Base-by-base conservation (phyloP, 176 grass and related monocot species). In the Eremochloa ophiuroides region DNA sequence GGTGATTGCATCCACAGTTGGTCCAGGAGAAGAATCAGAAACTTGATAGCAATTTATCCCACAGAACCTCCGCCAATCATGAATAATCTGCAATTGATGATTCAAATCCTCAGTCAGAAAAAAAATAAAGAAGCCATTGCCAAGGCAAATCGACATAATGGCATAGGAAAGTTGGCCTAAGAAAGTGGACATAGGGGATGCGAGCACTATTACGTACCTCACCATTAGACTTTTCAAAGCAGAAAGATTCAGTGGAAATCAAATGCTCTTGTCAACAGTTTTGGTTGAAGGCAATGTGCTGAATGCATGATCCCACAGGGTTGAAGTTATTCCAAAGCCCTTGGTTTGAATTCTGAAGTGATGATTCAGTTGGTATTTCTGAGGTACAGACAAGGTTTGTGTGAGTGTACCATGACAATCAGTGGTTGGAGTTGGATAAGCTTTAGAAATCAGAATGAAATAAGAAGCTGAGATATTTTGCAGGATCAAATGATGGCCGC, bases 311-410 rank as follows among this genome's bases (percentile, higher is more conserved):
- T 98, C 95, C 96, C 96, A 95, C 22, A 98, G 31, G 27, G 90
- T 84, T 1, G 90, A 98, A 75, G 96, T 98, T 75, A 98, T 95
- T 35, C 96, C 93, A 7, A 95, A 99, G 12, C 96, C 96, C 73
- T 82, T 99, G 82, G 82, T 88, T 81, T 99, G 96, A 20, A 95
- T 84, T 91, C 91, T 93, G 84, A 90, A 99, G 84, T 95, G 96
- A 91, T 93, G 96, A 53, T 99, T 99, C 80, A 99, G 76, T 83
- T 95, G 96, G 72, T 95, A 93, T 66, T 87, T 91, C 96, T 95
- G 79, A 60, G 53, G 78, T 58, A 84, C 7, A 88, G 33, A 56
- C 85, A 8, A 65, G 74, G 9, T 8, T 8, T 9, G 15, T 22
- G 4, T 73, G 20, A 69, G 34, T 5, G 15, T 18, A 50, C 6